Conservation (phyloP, 768 basidiomycete species). For the Tephrocybe sp. region DNA sequence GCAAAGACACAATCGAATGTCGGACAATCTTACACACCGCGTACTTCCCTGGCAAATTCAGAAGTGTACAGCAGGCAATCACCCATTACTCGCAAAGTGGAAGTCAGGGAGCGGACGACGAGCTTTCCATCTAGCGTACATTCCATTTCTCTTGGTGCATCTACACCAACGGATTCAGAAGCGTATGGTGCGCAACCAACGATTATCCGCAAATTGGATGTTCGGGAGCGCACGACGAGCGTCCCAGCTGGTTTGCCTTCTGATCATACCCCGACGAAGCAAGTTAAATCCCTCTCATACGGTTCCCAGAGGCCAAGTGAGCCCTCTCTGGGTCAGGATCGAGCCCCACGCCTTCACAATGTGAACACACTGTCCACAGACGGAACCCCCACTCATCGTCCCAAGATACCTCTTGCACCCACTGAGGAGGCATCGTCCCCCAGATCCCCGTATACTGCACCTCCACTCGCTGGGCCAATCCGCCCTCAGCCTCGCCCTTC, state of each 20-base stretch:
- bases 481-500: slow-evolving; percentile 49
- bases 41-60: background rate
- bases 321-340: slow-evolving; percentile 4
- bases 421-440: slow-evolving; percentile 27
- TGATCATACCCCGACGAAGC: background rate
- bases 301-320: background rate
- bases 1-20: slow-evolving; percentile 2
- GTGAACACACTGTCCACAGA: background rate
- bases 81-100: background rate
- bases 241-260: background rate
- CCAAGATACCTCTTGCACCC: slow-evolving; percentile 27
- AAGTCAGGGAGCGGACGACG: slow-evolving; percentile 38
- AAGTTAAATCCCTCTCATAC: background rate
- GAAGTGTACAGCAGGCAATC: slow-evolving; percentile 2
- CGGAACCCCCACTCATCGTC: slow-evolving; percentile 7
- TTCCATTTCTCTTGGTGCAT: background rate
- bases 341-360: slow-evolving; percentile 1
- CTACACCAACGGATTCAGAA: background rate
- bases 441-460: slow-evolving; percentile 34
- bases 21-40: background rate
- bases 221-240: background rate
- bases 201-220: background rate
- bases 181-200: background rate
- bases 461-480: slow-evolving; percentile 53
- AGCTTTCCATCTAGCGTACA: slow-evolving; percentile 23